These are phyloP conservation scores for Moesziomyces antarcticus DNA, from an alignment of 1,284 basidiomycete genomes.

Conservation along the genomic window DNA sequence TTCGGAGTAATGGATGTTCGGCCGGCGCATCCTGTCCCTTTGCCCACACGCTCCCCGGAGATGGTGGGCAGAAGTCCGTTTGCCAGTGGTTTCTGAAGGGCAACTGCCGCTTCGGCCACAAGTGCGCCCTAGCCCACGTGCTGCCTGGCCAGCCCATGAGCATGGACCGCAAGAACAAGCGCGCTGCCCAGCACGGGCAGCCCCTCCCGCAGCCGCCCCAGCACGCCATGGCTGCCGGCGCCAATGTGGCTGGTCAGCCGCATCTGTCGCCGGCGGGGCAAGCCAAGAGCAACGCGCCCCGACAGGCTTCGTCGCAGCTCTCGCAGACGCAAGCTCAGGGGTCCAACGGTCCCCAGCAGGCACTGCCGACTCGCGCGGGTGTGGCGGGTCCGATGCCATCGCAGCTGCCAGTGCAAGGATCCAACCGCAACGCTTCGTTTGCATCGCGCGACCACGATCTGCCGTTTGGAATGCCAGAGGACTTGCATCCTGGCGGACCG, in stretches of 20 bases:
- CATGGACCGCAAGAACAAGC: conserved; percentile 99
- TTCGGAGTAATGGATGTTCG: conserved; percentile 78
- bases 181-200: conserved; percentile 79
- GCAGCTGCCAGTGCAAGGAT: conserved; percentile 13
- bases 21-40: conserved; percentile 95
- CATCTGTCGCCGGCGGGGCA: conserved; percentile 1
- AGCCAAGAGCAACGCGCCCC: conserved; percentile 3
- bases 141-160: conserved; percentile 84
- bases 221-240: conserved; percentile 5
- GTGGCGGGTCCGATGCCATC: conserved; percentile 10
- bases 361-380: not conserved
- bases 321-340: not conserved
- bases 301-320: conserved; percentile 15
- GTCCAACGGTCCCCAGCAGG: not conserved
- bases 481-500: conserved; percentile 60
- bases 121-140: conserved; percentile 84
- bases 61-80: conserved; percentile 76
- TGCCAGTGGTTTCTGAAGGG: conserved; percentile 90
- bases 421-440: conserved; percentile 70
- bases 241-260: conserved; percentile 4
- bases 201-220: conserved; percentile 40
- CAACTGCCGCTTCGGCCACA: conserved; percentile 97
- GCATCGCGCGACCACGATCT: conserved; percentile 82
- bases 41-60: conserved; percentile 76
- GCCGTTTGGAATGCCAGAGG: conserved; percentile 76